A percentile compares a stretch with the other conserved stretches of the same genome.
These are phyloP conservation scores for Dactylellina cionopaga DNA, from an alignment of 2,329 filamentous ascomycete genomes.

Conservation along the genomic window DNA sequence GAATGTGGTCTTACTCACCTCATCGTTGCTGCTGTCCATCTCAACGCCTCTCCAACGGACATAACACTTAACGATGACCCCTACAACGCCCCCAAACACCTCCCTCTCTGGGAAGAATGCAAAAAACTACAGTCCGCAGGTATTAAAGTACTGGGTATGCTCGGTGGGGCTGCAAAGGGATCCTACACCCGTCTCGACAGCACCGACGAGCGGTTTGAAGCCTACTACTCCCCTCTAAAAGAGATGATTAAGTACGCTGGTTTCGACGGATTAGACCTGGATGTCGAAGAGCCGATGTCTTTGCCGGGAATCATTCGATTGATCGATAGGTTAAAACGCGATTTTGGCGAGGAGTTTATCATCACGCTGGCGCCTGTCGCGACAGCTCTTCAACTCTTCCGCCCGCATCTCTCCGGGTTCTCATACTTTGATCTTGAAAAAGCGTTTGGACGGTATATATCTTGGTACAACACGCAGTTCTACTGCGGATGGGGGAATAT, in stretches of 20 bases:
- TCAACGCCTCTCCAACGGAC: slow-evolving; percentile 73
- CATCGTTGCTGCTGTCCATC: slow-evolving; percentile 85
- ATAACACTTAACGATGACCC: slow-evolving; percentile 83
- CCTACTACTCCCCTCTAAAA: slow-evolving; percentile 75
- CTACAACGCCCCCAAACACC: slow-evolving; percentile 73
- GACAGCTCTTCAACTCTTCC: slow-evolving; percentile 71
- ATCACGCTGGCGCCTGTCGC: slow-evolving; percentile 86
- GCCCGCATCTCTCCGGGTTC: slow-evolving; percentile 79
- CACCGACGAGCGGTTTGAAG: slow-evolving; percentile 71
- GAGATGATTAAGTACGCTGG: slow-evolving; percentile 70
- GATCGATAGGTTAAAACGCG: slow-evolving; percentile 73
- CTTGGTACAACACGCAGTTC: slow-evolving; percentile 92
- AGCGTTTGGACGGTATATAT: slow-evolving; percentile 61
- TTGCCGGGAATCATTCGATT: slow-evolving; percentile 73
- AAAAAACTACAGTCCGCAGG: slow-evolving; percentile 75
- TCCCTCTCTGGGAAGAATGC: slow-evolving; percentile 81
- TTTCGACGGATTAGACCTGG: slow-evolving; percentile 78
- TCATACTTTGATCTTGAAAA: slow-evolving; percentile 79
- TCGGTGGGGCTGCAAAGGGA: slow-evolving; percentile 84
- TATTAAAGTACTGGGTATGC: slow-evolving; percentile 83
- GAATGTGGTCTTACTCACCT: slow-evolving; percentile 78
- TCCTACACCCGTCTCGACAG: slow-evolving; percentile 73
- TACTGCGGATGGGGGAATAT: slow-evolving; percentile 86
- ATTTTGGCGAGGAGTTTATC: slow-evolving; percentile 77
- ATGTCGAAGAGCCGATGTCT: slow-evolving; percentile 81